These are phyloP conservation scores for Fusarium decemcellulare DNA, from an alignment of 2,329 filamentous ascomycete genomes.

Conservation along the genomic window DNA sequence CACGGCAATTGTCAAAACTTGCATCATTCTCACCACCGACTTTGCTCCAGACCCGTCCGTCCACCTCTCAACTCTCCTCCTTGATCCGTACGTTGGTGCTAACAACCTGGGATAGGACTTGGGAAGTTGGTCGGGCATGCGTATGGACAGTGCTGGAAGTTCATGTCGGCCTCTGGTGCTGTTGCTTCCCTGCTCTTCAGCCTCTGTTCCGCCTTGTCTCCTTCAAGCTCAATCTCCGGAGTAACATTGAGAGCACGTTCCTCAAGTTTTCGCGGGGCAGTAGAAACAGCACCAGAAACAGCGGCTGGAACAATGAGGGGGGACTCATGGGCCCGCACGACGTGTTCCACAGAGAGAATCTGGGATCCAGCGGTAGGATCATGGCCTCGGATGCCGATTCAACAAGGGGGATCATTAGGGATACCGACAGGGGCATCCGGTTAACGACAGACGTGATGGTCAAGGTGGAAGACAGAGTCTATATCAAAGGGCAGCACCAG, in stretches of 20 bases:
- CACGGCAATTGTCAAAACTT: slow-evolving; percentile 56
- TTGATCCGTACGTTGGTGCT: not conserved
- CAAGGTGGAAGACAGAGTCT: slow-evolving; percentile 34
- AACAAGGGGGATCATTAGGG: slow-evolving; percentile 23
- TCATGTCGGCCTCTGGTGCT: slow-evolving; percentile 60
- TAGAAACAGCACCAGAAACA: slow-evolving; percentile 18
- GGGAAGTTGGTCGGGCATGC: slow-evolving; percentile 53
- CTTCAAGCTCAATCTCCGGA: slow-evolving; percentile 25
- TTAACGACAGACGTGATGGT: slow-evolving; percentile 41
- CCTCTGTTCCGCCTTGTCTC: slow-evolving; percentile 52
- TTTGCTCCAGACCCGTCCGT: slow-evolving; percentile 51
- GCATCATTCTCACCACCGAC: slow-evolving; percentile 51
- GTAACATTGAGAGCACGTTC: slow-evolving; percentile 31
- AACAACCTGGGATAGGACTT: slow-evolving; percentile 48
- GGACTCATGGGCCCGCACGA: slow-evolving; percentile 30
- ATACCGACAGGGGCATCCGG: slow-evolving; percentile 33
- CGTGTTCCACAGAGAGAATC: slow-evolving; percentile 11
- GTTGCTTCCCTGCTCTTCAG: slow-evolving; percentile 58
- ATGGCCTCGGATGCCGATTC: slow-evolving; percentile 28
- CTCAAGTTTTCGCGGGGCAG: slow-evolving; percentile 39
- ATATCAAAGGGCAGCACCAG: slow-evolving; percentile 23
- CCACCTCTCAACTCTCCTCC: not conserved
- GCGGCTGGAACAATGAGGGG: slow-evolving; percentile 28
- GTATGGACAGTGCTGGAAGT: slow-evolving; percentile 59
- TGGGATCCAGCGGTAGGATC: slow-evolving; percentile 9